Base-by-base conservation (phyloP, 1,284 basidiomycete genomes). In the Trametes pubescens region DNA sequence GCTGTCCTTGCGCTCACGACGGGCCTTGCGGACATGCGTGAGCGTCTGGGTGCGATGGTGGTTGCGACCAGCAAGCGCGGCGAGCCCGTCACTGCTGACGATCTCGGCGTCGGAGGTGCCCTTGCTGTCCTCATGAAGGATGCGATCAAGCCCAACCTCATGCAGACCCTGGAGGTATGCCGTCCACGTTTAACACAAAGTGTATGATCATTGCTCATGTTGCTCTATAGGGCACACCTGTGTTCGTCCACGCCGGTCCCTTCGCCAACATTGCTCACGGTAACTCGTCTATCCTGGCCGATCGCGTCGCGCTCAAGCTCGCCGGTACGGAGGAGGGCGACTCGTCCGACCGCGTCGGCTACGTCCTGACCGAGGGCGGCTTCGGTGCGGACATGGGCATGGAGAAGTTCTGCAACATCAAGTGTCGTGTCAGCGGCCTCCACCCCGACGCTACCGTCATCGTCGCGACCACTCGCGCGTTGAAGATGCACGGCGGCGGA, bases 331-430 rank as follows among this genome's bases (percentile, higher is more conserved):
- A 99, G 78, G 86, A 93, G 71, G 96, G 96, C 59, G 97, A 99
- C 74, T 81, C 87, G 1, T 72, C 88, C 11, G 89, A 92, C 61
- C 88, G 90, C 63, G 89, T 91, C 49, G 97, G 97, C 40, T 99
- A 98, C 74, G 98, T 99, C 64, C 89, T 99, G 71, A 99, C 97
- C 43, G 97, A 99, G 80, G 97, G 96, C 74, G 97, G 97, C 26
- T 99, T 99, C 78, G 98, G 97, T 67, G 97, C 98, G 26, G 97
- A 99, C 79, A 99, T 99, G 88, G 97, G 96, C 68, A 95, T 96
- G 94, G 94, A 96, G 81, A 96, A 99, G 80, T 99, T 99, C 86
- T 99, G 96, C 86, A 98, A 99, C 82, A 99, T 99, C 86, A 99
- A 99, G 81, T 99, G 97, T 77, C 90, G 98, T 63, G 86, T 95